phyloP scores from a whole-genome alignment of 2,329 filamentous ascomycete genomes.

The Stagonosporopsis chrysanthemi region DNA sequence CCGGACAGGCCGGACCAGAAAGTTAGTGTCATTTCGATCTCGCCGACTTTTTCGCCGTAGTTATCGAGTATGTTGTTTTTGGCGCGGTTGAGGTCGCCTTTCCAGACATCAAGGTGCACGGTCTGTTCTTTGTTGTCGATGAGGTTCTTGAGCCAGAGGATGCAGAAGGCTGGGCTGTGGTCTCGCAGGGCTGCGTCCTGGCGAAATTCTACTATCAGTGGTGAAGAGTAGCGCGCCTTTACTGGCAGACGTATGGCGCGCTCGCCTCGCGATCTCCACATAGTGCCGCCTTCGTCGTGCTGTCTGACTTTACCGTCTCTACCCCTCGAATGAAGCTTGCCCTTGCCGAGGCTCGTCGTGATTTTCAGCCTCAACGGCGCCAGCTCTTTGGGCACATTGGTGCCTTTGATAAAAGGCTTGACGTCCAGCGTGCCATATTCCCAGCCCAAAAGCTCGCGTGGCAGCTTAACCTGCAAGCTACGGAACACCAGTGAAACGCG shows the following conservation, averaged over 20 bases:
- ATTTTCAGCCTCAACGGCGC: conserved; percentile 65
- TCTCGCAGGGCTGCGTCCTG: conserved; percentile 62
- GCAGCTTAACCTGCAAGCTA: conserved; percentile 69
- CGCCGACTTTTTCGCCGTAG: conserved; percentile 65
- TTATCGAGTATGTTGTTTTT: conserved; percentile 56
- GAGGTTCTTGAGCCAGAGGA: conserved; percentile 75
- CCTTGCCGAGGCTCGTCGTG: conserved; percentile 63
- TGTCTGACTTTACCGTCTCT: conserved; percentile 36
- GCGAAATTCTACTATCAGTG: conserved; percentile 66
- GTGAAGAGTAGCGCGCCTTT: conserved; percentile 66
- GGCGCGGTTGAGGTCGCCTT: conserved; percentile 67
- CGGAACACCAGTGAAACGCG: conserved; percentile 77
- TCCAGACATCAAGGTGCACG: conserved; percentile 69
- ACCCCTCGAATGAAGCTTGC: conserved; percentile 63
- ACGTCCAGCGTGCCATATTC: conserved; percentile 75
- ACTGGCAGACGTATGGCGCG: conserved; percentile 63
- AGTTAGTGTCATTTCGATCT: conserved; percentile 64
- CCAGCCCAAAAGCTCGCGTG: conserved; percentile 69
- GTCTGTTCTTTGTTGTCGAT: conserved; percentile 70
- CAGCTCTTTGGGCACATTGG: conserved; percentile 60
- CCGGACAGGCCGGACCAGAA: conserved; percentile 69
- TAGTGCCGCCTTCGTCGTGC: conserved; percentile 46
- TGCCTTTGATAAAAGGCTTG: conserved; percentile 59
- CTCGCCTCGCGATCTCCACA: conserved; percentile 62
- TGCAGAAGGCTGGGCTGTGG: conserved; percentile 66